Percentiles rank a stretch among this genome's conserved stretches.
These are phyloP conservation scores for Coniochaeta sp. DNA, from an alignment of 2,329 filamentous ascomycete genomes.

Conservation along the genomic window DNA sequence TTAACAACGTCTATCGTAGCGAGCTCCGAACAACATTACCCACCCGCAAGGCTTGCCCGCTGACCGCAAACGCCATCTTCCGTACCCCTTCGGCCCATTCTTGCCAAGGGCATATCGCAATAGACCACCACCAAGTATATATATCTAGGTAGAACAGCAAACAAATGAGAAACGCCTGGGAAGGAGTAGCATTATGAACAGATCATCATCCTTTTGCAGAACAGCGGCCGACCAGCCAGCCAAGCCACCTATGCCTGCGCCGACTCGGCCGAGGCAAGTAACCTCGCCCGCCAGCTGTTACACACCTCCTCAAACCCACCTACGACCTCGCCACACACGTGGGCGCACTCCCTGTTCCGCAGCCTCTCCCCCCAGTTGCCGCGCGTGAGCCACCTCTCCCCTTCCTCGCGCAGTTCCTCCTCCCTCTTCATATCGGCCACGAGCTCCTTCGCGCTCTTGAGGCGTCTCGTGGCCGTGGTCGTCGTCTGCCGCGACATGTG, in stretches of 20 bases:
- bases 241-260: constrained; percentile 9
- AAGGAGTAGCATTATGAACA: constrained; percentile 3
- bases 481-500: constrained; percentile 92
- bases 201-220: background rate
- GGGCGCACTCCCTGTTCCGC: constrained; percentile 70
- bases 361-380: constrained; percentile 80
- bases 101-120: background rate
- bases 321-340: constrained; percentile 80
- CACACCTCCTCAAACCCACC: constrained; percentile 89
- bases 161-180: background rate
- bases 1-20: background rate
- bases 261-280: constrained; percentile 56
- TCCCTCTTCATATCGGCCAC: constrained; percentile 80
- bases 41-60: background rate
- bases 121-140: background rate
- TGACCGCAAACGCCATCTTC: background rate
- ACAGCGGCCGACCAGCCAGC: background rate
- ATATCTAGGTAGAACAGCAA: background rate
- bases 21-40: background rate
- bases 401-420: constrained; percentile 74
- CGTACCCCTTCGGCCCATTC: background rate
- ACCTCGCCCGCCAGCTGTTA: constrained; percentile 70
- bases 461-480: constrained; percentile 67
- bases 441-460: constrained; percentile 77
- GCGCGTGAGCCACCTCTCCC: constrained; percentile 70